phyloP scores from a whole-genome alignment of 2,329 filamentous ascomycete species.

The Neofusicoccum sp. region DNA sequence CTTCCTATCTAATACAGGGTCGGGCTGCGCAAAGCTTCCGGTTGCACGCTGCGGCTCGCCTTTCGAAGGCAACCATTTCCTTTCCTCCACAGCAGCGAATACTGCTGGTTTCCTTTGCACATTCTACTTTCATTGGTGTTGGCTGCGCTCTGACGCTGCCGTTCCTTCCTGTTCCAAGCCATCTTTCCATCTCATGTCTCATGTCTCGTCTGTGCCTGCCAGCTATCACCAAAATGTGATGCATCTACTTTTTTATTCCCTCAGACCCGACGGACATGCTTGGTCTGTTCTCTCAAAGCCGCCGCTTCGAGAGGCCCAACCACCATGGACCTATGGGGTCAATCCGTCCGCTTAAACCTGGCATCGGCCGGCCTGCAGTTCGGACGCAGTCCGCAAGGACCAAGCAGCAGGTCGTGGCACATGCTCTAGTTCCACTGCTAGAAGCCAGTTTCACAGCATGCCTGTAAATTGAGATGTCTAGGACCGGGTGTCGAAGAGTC shows the following conservation, averaged over 20 bases:
- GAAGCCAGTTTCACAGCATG: background rate
- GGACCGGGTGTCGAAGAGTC: background rate
- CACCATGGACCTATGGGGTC: background rate
- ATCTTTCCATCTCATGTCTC: too few relatives aligned
- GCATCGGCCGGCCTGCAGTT: background rate
- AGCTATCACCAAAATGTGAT: too few relatives aligned
- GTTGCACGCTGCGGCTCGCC: background rate
- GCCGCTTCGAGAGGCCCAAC: background rate
- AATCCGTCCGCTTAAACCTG: background rate
- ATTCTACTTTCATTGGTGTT: too few relatives aligned
- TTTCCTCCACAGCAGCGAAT: background rate
- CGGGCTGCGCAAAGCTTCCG: background rate
- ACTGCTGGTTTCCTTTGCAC: background rate
- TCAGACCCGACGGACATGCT: too few relatives aligned
- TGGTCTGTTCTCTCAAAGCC: background rate
- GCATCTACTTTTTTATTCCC: too few relatives aligned
- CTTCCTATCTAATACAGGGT: background rate
- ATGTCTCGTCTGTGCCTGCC: too few relatives aligned
- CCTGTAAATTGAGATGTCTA: background rate
- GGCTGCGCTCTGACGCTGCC: too few relatives aligned
- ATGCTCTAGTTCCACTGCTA: conserved; percentile 1
- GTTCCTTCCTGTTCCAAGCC: too few relatives aligned
- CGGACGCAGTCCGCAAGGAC: background rate
- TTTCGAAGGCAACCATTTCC: background rate
- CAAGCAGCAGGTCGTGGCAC: conserved; percentile 4